Percentiles rank a stretch among this genome's conserved stretches.
Evolutionary conservation across 192 early-diverging fungal species (phyloP).

Genomic region (Obelidium mucronatum): DNA sequence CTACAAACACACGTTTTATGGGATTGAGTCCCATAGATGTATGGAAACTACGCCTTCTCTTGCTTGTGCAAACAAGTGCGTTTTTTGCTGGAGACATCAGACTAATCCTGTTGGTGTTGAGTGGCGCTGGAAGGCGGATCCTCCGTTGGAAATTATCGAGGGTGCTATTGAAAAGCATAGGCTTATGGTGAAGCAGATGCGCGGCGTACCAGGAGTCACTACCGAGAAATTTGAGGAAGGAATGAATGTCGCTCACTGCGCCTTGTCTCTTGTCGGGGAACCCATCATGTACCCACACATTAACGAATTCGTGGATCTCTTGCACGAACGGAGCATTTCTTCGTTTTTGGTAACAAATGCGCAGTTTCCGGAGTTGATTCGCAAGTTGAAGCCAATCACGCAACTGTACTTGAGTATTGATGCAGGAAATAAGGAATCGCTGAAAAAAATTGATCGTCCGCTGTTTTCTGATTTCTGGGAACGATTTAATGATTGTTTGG

Average conservation of each 20-base stretch:
- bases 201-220: constrained; percentile 78
- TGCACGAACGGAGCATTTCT: constrained; percentile 72
- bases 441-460: constrained; percentile 79
- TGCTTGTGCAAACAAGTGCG: constrained; percentile 80
- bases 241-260: constrained; percentile 68
- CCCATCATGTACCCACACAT: constrained; percentile 74
- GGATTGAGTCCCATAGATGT: constrained; percentile 76
- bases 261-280: constrained; percentile 72
- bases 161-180: constrained; percentile 76
- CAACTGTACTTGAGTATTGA: constrained; percentile 80
- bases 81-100: constrained; percentile 71
- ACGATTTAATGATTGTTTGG: constrained; percentile 65
- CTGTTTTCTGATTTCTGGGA: constrained; percentile 83
- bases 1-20: constrained; percentile 81
- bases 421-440: constrained; percentile 75
- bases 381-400: constrained; percentile 64
- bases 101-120: constrained; percentile 78
- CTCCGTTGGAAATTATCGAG: constrained; percentile 69
- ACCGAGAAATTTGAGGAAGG: constrained; percentile 78
- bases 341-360: constrained; percentile 81
- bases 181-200: constrained; percentile 77
- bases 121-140: constrained; percentile 77
- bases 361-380: constrained; percentile 74
- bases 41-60: constrained; percentile 80
- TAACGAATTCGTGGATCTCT: constrained; percentile 73